Conservation (phyloP, 192 early-diverging fungal species). For the Entomortierella lignicola region DNA sequence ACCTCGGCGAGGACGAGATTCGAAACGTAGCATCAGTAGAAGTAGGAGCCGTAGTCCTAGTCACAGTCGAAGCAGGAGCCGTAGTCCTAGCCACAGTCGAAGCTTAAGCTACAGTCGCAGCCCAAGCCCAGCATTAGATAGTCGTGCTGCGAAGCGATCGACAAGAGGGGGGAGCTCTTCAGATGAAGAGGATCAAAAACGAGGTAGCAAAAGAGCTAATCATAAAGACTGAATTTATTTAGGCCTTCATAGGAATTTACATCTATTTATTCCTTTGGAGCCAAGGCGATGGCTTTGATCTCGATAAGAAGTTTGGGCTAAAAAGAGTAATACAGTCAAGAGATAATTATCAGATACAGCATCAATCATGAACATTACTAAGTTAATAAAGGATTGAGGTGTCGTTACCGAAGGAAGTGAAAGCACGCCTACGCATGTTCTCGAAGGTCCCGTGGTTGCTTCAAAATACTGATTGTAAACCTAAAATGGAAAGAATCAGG, state of each 20-base stretch:
- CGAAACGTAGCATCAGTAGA: slow-evolving; percentile 21
- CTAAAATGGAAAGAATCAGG: slow-evolving; percentile 18
- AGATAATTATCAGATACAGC: not conserved
- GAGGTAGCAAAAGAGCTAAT: slow-evolving; percentile 10
- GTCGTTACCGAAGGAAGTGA: slow-evolving; percentile 64
- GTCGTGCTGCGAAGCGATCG: slow-evolving; percentile 4
- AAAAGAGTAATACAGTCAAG: not conserved
- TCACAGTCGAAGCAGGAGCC: slow-evolving; percentile 38
- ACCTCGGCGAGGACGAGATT: slow-evolving; percentile 8
- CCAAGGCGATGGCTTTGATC: slow-evolving; percentile 70
- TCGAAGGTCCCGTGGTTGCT: slow-evolving; percentile 64
- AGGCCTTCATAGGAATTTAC: not conserved
- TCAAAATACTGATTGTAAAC: slow-evolving; percentile 77
- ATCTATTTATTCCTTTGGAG: slow-evolving; percentile 19
- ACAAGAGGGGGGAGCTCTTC: not conserved
- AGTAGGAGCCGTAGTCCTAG: slow-evolving; percentile 31
- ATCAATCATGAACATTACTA: not conserved
- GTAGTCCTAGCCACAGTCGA: slow-evolving; percentile 15
- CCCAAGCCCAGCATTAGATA: slow-evolving; percentile 4
- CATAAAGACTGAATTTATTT: not conserved
- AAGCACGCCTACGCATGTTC: slow-evolving; percentile 75
- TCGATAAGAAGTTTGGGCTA: slow-evolving; percentile 72
- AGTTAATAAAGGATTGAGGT: not conserved
- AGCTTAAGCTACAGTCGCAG: slow-evolving; percentile 11
- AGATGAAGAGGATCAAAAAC: slow-evolving; percentile 25